phyloP scores from a whole-genome alignment of 2,329 filamentous ascomycete genomes.

The Podosphaera aphanis region DNA sequence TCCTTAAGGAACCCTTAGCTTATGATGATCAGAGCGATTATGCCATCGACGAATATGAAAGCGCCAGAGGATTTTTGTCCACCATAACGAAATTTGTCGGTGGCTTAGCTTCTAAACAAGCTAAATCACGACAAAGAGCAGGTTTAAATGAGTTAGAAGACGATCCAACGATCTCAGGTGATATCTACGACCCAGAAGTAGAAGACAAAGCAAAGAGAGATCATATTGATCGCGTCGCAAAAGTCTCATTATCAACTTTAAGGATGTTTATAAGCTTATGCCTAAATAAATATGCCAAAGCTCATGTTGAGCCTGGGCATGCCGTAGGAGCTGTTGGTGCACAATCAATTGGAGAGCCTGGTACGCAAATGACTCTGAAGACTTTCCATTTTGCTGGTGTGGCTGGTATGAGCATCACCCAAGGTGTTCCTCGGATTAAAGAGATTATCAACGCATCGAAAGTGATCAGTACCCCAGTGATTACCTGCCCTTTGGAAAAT shows the following conservation, averaged over 20 bases:
- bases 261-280: conserved; percentile 58
- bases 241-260: conserved; percentile 56
- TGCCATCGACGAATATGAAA: conserved; percentile 56
- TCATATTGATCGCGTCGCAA: conserved; percentile 47
- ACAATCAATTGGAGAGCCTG: conserved; percentile 92
- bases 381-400: conserved; percentile 99
- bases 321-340: conserved; percentile 90
- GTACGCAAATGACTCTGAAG: conserved; percentile 97
- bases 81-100: conserved; percentile 52
- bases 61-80: conserved; percentile 57
- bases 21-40: conserved; percentile 49
- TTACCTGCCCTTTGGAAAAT: conserved; percentile 65
- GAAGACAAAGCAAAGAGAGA: conserved; percentile 12
- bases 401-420: conserved; percentile 96
- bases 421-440: conserved; percentile 98
- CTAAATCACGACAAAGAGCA: conserved; percentile 25
- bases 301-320: conserved; percentile 81
- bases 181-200: conserved; percentile 12
- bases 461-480: conserved; percentile 79
- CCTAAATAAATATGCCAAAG: conserved; percentile 71
- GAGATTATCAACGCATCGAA: conserved; percentile 99
- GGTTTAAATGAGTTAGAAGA: conserved; percentile 25
- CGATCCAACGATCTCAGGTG: conserved; percentile 13
- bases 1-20: conserved; percentile 37
- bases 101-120: conserved; percentile 37